phyloP scores from a whole-genome alignment of 257 asterid species.

The Parsonsia alboflavescens region DNA sequence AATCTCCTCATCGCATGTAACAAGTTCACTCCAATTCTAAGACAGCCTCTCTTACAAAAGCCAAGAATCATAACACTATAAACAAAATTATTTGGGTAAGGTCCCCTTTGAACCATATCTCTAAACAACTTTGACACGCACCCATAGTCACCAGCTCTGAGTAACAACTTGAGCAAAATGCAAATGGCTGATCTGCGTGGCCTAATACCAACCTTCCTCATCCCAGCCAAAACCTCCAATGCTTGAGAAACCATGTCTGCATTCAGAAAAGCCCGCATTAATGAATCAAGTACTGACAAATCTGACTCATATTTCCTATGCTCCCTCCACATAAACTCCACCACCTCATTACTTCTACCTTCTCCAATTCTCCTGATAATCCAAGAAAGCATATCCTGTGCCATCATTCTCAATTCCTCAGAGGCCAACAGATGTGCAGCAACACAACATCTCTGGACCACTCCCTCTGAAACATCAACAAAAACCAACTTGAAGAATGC shows the following conservation, averaged over 20 bases:
- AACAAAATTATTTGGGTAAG: constrained; percentile 48
- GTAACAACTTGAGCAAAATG: constrained; percentile 54
- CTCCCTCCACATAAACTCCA: constrained; percentile 52
- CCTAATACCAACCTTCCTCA: constrained; percentile 57
- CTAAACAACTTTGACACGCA: constrained; percentile 75
- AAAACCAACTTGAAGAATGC: constrained; percentile 70
- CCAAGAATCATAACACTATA: constrained; percentile 77
- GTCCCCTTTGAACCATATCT: constrained; percentile 64
- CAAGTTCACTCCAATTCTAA: constrained; percentile 65
- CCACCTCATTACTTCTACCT: constrained; percentile 51
- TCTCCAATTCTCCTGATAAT: constrained; percentile 59
- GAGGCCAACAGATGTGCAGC: constrained; percentile 51
- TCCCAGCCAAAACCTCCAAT: constrained; percentile 52
- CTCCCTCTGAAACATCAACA: constrained; percentile 41
- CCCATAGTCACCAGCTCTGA: constrained; percentile 61
- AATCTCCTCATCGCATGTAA: constrained; percentile 61
- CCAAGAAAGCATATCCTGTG: constrained; percentile 73
- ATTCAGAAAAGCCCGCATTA: constrained; percentile 72
- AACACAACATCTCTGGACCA: constrained; percentile 44
- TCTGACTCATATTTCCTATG: constrained; percentile 32
- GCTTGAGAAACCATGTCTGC: constrained; percentile 61
- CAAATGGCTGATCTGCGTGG: constrained; percentile 66
- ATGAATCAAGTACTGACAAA: constrained; percentile 62
- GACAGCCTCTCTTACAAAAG: constrained; percentile 60
- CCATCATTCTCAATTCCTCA: constrained; percentile 45